These are phyloP conservation scores for Rhodotorula sp. DNA, from an alignment of 1,284 basidiomycete genomes.

Conservation along the genomic window DNA sequence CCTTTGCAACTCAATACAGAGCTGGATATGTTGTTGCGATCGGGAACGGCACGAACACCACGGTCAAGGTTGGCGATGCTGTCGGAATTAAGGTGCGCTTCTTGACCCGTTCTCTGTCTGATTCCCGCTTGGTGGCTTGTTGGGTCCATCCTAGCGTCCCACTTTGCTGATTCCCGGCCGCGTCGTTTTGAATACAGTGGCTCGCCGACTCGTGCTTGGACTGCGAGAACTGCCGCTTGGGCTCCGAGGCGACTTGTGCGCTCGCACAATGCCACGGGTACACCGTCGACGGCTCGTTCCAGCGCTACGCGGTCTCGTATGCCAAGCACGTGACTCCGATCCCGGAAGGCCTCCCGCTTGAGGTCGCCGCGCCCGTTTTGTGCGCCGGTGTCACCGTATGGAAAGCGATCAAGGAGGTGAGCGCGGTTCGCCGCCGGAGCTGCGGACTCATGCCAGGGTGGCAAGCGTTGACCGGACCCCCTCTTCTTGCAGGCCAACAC, in stretches of 20 bases:
- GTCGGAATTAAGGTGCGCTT: slow-evolving; percentile 69
- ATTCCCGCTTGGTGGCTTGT: too few relatives aligned
- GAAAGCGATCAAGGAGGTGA: slow-evolving; percentile 35
- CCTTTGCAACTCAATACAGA: slow-evolving; percentile 51
- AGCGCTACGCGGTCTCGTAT: slow-evolving; percentile 61
- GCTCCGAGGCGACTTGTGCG: slow-evolving; percentile 63
- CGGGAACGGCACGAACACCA: slow-evolving; percentile 60
- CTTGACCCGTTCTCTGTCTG: background rate
- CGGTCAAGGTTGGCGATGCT: slow-evolving; percentile 66
- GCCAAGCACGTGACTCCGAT: slow-evolving; percentile 58
- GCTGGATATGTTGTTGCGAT: slow-evolving; percentile 68
- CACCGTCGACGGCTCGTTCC: slow-evolving; percentile 73
- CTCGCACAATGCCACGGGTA: slow-evolving; percentile 53
- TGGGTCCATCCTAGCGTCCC: too few relatives aligned
- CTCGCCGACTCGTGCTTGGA: slow-evolving; percentile 65
- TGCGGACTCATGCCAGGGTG: background rate
- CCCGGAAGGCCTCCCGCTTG: slow-evolving; percentile 35
- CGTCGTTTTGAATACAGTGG: slow-evolving; percentile 53
- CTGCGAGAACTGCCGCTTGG: slow-evolving; percentile 71
- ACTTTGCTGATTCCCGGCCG: background rate
- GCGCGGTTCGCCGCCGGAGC: background rate
- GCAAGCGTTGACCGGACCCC: background rate
- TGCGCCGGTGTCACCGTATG: slow-evolving; percentile 43
- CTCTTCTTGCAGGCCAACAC: slow-evolving; percentile 12
- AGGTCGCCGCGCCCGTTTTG: slow-evolving; percentile 27